Percentiles rank a stretch among this genome's conserved stretches.
These are phyloP conservation scores for Niebla homalea DNA, from an alignment of 495 filamentous ascomycete species.

Conservation along the genomic window DNA sequence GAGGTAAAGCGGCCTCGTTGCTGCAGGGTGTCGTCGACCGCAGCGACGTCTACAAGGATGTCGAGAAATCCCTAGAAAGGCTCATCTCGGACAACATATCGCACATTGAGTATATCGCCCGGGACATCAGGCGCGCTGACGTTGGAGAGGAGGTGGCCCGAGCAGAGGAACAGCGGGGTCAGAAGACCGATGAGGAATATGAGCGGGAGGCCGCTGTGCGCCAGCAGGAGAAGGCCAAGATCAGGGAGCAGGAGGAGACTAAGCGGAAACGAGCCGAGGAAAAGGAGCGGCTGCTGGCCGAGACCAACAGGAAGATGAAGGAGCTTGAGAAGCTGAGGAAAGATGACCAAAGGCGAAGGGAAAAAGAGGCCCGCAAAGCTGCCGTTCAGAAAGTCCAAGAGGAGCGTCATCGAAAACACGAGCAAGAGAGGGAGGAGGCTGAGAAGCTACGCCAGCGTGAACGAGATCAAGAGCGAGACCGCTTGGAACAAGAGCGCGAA, in stretches of 20 bases:
- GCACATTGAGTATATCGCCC: slow-evolving; percentile 51
- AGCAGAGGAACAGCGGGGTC: slow-evolving; percentile 53
- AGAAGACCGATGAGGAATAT: slow-evolving; percentile 75
- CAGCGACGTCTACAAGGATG: slow-evolving; percentile 64
- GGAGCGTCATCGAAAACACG: slow-evolving; percentile 38
- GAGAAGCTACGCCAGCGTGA: slow-evolving; percentile 42
- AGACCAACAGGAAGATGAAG: slow-evolving; percentile 51
- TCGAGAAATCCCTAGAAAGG: slow-evolving; percentile 50
- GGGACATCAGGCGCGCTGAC: slow-evolving; percentile 56
- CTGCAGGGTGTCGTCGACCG: slow-evolving; percentile 81
- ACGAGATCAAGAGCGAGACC: slow-evolving; percentile 31
- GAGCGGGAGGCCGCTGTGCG: slow-evolving; percentile 55
- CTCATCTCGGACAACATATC: slow-evolving; percentile 52
- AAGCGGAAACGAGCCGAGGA: slow-evolving; percentile 54
- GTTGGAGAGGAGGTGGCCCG: slow-evolving; percentile 60
- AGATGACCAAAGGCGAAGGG: slow-evolving; percentile 44
- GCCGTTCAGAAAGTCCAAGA: slow-evolving; percentile 29
- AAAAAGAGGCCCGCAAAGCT: slow-evolving; percentile 23
- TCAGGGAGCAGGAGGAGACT: slow-evolving; percentile 46
- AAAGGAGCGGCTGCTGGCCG: slow-evolving; percentile 46
- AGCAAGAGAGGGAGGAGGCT: slow-evolving; percentile 39
- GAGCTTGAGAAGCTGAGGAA: slow-evolving; percentile 48
- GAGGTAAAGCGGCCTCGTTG: slow-evolving; percentile 65
- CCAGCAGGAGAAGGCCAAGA: slow-evolving; percentile 47
- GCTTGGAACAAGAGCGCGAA: slow-evolving; percentile 30